These are phyloP conservation scores for Xylariaceae sp. DNA, from an alignment of 2,329 filamentous ascomycete species.

Conservation along the genomic window DNA sequence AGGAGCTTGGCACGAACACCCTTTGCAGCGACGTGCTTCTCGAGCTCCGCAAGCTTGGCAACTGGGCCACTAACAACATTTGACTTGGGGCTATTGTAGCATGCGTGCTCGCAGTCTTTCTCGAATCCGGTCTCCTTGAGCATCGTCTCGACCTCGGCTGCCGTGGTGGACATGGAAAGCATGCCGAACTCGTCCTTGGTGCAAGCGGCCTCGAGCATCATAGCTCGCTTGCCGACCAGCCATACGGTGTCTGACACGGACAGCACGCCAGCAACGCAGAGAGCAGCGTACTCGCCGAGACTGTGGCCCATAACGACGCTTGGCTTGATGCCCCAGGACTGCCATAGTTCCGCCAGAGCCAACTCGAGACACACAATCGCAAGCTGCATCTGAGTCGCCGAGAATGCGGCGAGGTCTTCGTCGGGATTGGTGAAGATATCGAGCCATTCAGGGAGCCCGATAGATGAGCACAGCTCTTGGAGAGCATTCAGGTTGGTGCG, in stretches of 20 bases:
- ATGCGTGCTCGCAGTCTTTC: conserved; percentile 5
- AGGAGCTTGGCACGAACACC: conserved; percentile 42
- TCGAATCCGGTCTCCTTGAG: neutral
- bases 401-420: conserved; percentile 12
- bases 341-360: conserved; percentile 33
- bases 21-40: conserved; percentile 26
- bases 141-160: conserved; percentile 47
- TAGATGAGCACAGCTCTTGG: conserved; percentile 13
- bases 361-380: conserved; percentile 30
- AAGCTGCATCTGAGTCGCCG: conserved; percentile 28
- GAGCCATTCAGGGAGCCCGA: conserved; percentile 34
- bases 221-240: conserved; percentile 52
- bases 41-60: conserved; percentile 44
- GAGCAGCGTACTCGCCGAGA: conserved; percentile 57
- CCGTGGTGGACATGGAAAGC: conserved; percentile 46
- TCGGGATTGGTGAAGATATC: conserved; percentile 24
- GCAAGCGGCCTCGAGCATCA: conserved; percentile 50
- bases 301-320: conserved; percentile 42
- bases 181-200: conserved; percentile 52
- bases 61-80: conserved; percentile 49
- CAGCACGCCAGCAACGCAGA: conserved; percentile 54
- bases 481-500: conserved; percentile 1
- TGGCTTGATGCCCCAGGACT: conserved; percentile 33
- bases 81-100: conserved; percentile 7
- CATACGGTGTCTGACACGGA: conserved; percentile 55